Evolutionary conservation across 1,284 basidiomycete species (phyloP), one percentile per base, ranked within the genome.

Genomic region (Boletus semigastroideus): DNA sequence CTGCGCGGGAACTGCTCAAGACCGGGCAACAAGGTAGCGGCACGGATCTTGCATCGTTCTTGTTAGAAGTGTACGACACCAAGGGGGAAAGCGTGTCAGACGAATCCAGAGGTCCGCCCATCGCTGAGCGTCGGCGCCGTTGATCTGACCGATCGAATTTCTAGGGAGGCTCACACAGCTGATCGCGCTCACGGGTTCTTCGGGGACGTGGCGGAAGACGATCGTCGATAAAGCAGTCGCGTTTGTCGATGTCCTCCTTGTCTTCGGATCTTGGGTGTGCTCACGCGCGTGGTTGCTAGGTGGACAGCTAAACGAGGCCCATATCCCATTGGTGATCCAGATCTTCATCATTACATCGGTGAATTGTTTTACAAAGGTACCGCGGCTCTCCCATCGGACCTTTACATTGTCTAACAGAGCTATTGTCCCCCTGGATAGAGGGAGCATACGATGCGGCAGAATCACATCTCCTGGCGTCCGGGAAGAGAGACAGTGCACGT

Each of bases 1-100:
- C 84, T 37, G 84, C 92, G 2, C 78, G 87, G 45, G 90, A 92
- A 67, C 75, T 98, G 45, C 76, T 96, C 58, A 96, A 96, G 74
- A 78, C 79, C 12, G 88, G 87, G 5, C 91, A 97, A 66, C 77
- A 82, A n/a, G 94, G 92, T 2, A 92, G 89, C 60, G 94, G 94
- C 2, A 84, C 85, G 1, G 94, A 98, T 76, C 78, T 96, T 33
- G 75, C 85, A 0, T 72, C 76, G 37, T 90, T 92, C 62, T 65
- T 96, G 69, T 66, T 96, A 52, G 90, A 92, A 54, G 85, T 90
- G 6, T 94, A 93, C 69, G 84, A 89, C 43, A 78, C 68, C 28
- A 86, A 89, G 64, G 81, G 78, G 12, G 86, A 87, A 60, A 59
- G 59, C 1, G 85, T 93, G 1, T 77, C 70, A 6, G 87, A 91